Conservation (phyloP, 192 early-diverging fungal species). For the Entomortierella lignicola region DNA sequence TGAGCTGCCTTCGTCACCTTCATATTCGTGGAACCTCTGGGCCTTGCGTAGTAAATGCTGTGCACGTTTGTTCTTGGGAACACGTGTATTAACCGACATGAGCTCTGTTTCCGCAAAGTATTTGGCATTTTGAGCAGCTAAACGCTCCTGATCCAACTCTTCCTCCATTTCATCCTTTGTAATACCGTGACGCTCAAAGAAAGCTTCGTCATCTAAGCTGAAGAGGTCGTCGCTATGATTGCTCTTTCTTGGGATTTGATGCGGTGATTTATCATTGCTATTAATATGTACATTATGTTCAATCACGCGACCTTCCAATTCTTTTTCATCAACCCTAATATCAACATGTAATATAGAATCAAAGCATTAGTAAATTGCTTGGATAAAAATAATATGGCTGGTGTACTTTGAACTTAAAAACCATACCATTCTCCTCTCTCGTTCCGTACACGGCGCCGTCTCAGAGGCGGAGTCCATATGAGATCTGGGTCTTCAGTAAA, state of each 20-base stretch:
- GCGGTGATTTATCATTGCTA: neutral
- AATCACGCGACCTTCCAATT: constrained; percentile 67
- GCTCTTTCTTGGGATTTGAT: neutral
- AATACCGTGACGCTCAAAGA: constrained; percentile 39
- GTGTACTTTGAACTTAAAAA: neutral
- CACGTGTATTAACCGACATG: constrained; percentile 32
- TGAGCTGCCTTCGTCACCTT: constrained; percentile 12
- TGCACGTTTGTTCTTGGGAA: constrained; percentile 45
- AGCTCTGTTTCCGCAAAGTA: constrained; percentile 62
- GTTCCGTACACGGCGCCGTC: constrained; percentile 72
- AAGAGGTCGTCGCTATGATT: constrained; percentile 18
- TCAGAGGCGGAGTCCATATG: constrained; percentile 43
- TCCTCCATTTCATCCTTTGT: constrained; percentile 54
- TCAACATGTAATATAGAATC: neutral
- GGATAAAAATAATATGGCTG: too few relatives aligned
- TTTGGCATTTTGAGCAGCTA: constrained; percentile 65
- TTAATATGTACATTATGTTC: constrained; percentile 59
- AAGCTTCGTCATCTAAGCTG: constrained; percentile 17
- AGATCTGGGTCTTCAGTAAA: constrained; percentile 23
- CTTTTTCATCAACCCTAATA: constrained; percentile 65
- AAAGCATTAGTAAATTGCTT: too few relatives aligned
- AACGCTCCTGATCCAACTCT: constrained; percentile 56
- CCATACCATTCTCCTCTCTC: constrained; percentile 70
- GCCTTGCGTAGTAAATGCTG: constrained; percentile 31
- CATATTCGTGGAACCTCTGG: constrained; percentile 10